These are phyloP conservation scores for Avicennia marina DNA, from an alignment of 257 asterid genomes.

Conservation along the genomic window DNA sequence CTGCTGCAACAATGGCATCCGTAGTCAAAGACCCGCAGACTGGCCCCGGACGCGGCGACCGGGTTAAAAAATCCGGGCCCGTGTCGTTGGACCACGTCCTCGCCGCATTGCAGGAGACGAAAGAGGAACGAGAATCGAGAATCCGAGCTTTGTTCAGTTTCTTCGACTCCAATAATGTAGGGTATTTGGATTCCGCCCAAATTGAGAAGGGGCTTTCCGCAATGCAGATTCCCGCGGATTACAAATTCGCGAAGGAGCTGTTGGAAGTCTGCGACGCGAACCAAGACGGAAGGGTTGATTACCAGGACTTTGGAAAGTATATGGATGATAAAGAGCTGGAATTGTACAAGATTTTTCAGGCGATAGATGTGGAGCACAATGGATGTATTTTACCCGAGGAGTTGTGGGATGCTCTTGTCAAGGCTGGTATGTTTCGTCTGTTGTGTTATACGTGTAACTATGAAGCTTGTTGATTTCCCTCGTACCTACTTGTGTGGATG, in stretches of 20 bases:
- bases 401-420: conserved; percentile 93
- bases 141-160: conserved; percentile 66
- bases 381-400: conserved; percentile 98
- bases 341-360: conserved; percentile 84
- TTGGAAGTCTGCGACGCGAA: conserved; percentile 75
- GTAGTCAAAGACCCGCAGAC: conserved; percentile 22
- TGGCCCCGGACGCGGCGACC: conserved; percentile 65
- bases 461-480: neutral
- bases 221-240: conserved; percentile 85
- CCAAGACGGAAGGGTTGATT: conserved; percentile 94
- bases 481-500: too few species aligned
- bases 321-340: conserved; percentile 99
- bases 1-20: conserved; percentile 44
- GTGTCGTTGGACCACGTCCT: conserved; percentile 83
- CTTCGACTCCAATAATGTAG: conserved; percentile 66
- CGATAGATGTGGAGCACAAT: conserved; percentile 91
- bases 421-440: conserved; percentile 43
- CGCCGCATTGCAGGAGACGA: conserved; percentile 76
- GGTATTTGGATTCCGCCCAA: conserved; percentile 61
- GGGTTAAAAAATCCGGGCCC: conserved; percentile 78
- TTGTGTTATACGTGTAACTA: neutral
- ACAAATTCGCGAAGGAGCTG: conserved; percentile 94
- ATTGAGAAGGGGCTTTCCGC: conserved; percentile 89
- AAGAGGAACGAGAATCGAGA: conserved; percentile 77
- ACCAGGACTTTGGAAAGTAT: conserved; percentile 84